These are phyloP conservation scores for Ramichloridium luteum DNA, from an alignment of 2,329 filamentous ascomycete genomes.

Conservation along the genomic window DNA sequence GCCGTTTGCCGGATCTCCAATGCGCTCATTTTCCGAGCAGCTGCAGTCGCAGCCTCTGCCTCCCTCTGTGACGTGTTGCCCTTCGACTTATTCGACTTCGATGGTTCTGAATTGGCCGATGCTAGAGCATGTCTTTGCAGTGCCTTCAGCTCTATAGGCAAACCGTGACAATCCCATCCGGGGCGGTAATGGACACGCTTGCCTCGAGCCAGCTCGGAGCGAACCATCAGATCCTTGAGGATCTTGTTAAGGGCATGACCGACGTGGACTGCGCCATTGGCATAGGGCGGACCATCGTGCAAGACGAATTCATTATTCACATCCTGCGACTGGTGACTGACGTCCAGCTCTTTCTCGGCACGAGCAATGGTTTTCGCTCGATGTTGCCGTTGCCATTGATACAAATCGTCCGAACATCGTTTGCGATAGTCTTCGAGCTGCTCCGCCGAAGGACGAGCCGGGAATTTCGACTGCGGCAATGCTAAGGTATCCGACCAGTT, in stretches of 20 bases:
- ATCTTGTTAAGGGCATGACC: conserved; percentile 97
- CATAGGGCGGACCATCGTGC: conserved; percentile 94
- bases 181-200: conserved; percentile 70
- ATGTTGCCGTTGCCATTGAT: conserved; percentile 64
- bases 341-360: conserved; percentile 2
- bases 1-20: conserved; percentile 54
- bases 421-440: conserved; percentile 50
- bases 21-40: conserved; percentile 24
- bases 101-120: conserved; percentile 26
- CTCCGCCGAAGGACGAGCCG: conserved; percentile 30
- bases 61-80: conserved; percentile 17
- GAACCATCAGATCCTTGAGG: conserved; percentile 83
- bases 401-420: conserved; percentile 75
- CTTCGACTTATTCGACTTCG: conserved; percentile 28
- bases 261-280: conserved; percentile 81
- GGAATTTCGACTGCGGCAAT: conserved; percentile 38
- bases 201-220: conserved; percentile 67
- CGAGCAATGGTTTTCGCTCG: conserved; percentile 19
- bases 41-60: conserved; percentile 22
- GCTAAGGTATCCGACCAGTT: conserved; percentile 30
- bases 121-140: too few species aligned
- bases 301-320: conserved; percentile 56
- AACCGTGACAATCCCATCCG: conserved; percentile 95
- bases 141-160: conserved; percentile 94
- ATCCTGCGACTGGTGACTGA: conserved; percentile 17